Base-by-base conservation (phyloP, 2,329 filamentous ascomycete species). In the Beauveria australis region DNA sequence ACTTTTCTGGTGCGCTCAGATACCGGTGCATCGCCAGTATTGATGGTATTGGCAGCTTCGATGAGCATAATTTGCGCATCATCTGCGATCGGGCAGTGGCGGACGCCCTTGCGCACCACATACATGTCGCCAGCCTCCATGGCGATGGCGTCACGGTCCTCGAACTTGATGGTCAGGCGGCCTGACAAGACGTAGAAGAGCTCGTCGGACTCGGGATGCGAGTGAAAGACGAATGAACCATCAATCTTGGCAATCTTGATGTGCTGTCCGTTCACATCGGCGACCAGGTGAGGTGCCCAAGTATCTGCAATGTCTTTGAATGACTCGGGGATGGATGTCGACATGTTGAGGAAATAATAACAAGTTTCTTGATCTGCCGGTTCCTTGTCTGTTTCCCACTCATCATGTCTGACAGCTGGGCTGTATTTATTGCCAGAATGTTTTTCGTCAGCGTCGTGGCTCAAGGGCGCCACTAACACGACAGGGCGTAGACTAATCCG, bases 201-300 rank as follows among this genome's bases (percentile, higher is more conserved):
- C 33, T 78, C 75, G 49, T 77, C 76, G 1, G 74, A 74, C 6
- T 75, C 69, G 0, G 71, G 71, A 49, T 77, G 76, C 0, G 72
- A 66, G 53, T 78, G 75, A 69, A 73, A 76, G 24, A 77, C 70
- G 48, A 77, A 77, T 14, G 65, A 63, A 1, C 74, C 75, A 60
- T 75, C 68, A 6, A 76, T 69, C 26, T 73, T 75, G 55, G 72
- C 74, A 48, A 77, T 66, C 63, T 76, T 75, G 54, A 78, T 69
- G 30, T 77, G 72, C 24, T 74, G 69, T n/a, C 71, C 66, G 63
- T 76, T 74, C 54, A 75, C 61, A 2, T 63, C 63, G 8, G 71
- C 71, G 47, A 75, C 64, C 18, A 74, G 67, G 2, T 67, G 70
- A 0, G 71, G 72, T 0, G 69, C 67, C 69, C 70, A 74, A 1